Evolutionary conservation across 2,329 filamentous ascomycete species (phyloP).

Genomic region (Colletotrichum sp.): DNA sequence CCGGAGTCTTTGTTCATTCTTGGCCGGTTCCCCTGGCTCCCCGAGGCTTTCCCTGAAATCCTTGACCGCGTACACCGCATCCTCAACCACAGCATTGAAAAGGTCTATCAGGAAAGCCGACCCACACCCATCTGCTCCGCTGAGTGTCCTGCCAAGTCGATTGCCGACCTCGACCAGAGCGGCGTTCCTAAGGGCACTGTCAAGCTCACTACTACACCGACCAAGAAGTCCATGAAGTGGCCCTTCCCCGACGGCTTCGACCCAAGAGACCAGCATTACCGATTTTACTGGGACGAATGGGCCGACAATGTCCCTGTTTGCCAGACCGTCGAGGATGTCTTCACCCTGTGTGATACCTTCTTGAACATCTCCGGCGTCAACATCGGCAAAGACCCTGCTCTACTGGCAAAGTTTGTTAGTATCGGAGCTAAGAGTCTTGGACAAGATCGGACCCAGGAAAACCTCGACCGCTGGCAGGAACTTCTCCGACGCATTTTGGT

Average conservation of each 20-base stretch:
- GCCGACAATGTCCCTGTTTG: constrained; percentile 90
- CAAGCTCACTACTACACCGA: constrained; percentile 61
- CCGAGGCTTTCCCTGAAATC: constrained; percentile 83
- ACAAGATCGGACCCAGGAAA: constrained; percentile 72
- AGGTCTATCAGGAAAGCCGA: constrained; percentile 63
- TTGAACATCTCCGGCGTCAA: constrained; percentile 87
- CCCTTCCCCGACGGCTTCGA: constrained; percentile 81
- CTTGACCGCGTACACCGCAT: constrained; percentile 84
- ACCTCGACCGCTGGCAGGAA: constrained; percentile 81
- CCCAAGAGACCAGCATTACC: constrained; percentile 77
- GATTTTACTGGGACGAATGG: constrained; percentile 99
- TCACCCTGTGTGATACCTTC: constrained; percentile 83
- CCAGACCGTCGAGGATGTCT: constrained; percentile 88
- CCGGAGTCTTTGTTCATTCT: constrained; percentile 93
- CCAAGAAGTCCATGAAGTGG: constrained; percentile 80
- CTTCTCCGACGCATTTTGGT: constrained; percentile 85
- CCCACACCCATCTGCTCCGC: constrained; percentile 34
- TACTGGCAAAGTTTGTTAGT: constrained; percentile 82
- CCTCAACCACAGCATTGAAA: constrained; percentile 79
- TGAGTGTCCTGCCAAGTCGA: constrained; percentile 48
- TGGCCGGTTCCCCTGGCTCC: constrained; percentile 90
- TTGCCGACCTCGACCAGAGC: constrained; percentile 64
- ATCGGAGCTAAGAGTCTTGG: constrained; percentile 81
- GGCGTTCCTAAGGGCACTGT: constrained; percentile 73
- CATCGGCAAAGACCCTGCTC: constrained; percentile 80